Percentiles rank a stretch among this genome's conserved stretches.
Evolutionary conservation across 495 filamentous ascomycete species (phyloP).

Genomic region (Penicillium roqueforti): DNA sequence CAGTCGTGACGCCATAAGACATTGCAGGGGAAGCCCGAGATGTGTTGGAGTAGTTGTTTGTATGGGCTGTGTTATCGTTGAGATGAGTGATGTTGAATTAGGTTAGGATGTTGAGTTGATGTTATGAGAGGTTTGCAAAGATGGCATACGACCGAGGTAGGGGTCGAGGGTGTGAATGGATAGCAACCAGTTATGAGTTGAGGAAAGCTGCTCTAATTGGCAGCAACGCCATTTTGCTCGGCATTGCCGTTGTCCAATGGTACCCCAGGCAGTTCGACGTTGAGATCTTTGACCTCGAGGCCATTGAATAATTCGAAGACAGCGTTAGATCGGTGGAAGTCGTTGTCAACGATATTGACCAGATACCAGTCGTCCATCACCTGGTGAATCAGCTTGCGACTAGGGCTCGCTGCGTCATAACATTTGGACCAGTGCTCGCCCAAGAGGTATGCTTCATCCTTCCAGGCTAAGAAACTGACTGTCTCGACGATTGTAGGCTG

Average conservation of each 20-base stretch:
- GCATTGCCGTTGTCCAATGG: constrained; percentile 15
- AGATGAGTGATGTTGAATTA: constrained; percentile 47
- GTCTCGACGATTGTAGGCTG: constrained; percentile 99
- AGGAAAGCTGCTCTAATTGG: constrained; percentile 26
- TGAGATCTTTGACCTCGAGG: constrained; percentile 62
- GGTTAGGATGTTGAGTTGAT: constrained; percentile 24
- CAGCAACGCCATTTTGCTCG: constrained; percentile 24
- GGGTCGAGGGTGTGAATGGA: neutral
- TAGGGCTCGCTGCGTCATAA: constrained; percentile 72
- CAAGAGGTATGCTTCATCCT: constrained; percentile 92
- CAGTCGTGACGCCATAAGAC: constrained; percentile 47
- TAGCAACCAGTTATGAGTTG: constrained; percentile 12
- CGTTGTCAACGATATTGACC: constrained; percentile 80
- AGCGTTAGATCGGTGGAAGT: constrained; percentile 3
- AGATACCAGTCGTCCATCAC: constrained; percentile 90
- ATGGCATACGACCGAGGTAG: constrained; percentile 5
- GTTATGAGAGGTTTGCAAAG: constrained; percentile 17
- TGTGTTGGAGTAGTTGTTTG: constrained; percentile 27
- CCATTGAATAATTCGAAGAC: constrained; percentile 59
- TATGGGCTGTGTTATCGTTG: constrained; percentile 36
- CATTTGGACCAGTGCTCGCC: constrained; percentile 94
- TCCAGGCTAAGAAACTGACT: constrained; percentile 97
- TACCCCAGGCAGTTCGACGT: constrained; percentile 37
- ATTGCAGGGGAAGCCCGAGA: constrained; percentile 31
- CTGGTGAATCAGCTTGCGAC: constrained; percentile 71